Evolutionary conservation across 2,329 filamentous ascomycete species (phyloP), one percentile per base, ranked within the genome.

Genomic region (Diaporthe citriasiana): DNA sequence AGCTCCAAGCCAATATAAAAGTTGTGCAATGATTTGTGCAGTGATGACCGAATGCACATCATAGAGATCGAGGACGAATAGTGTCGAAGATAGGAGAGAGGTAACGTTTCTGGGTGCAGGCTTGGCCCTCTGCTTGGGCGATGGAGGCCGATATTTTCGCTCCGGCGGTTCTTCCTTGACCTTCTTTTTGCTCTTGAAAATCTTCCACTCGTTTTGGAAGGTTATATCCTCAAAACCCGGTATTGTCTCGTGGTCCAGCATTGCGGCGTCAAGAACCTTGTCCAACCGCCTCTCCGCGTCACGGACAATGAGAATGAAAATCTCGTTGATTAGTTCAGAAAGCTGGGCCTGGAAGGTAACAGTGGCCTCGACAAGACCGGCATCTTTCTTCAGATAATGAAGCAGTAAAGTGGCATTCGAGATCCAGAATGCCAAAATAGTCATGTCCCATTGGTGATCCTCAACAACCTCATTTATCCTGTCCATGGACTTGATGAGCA

Each of bases 401-500:
- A 98, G 86, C n/a, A 99, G 86, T 51, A 99, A 85, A 0, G 97
- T 99, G 12, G 95, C 95, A 82, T 99, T 99, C 1, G 97, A 98
- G 80, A 98, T 95, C 97, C 97, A 99, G 81, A 99, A 99, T 3
- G 97, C 97, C 50, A 99, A 87, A 77, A 99, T 98, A 0, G 97
- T 99, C 97, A 99, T 99, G 81, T 99, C 97, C 97, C 97, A 98
- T 81, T 99, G 97, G 80, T 96, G 92, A 75, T 90, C 90, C 83
- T 98, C 97, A n/a, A 99, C 95, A 40, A 98, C 95, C 74, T 95
- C 93, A 81, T 98, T 98, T 79, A 99, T 98, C 83, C 96, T 97
- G 80, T 97, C 95, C 89, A 97, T 97, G 50, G 97, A 95, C 47
- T 93, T 93, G 35, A 94, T 88, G 22, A 99, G 89, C 35, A 98